Evolutionary conservation across 305 asterid species (phyloP), one percentile per base, ranked within the genome.

Genomic region (Solanum hybrid): DNA sequence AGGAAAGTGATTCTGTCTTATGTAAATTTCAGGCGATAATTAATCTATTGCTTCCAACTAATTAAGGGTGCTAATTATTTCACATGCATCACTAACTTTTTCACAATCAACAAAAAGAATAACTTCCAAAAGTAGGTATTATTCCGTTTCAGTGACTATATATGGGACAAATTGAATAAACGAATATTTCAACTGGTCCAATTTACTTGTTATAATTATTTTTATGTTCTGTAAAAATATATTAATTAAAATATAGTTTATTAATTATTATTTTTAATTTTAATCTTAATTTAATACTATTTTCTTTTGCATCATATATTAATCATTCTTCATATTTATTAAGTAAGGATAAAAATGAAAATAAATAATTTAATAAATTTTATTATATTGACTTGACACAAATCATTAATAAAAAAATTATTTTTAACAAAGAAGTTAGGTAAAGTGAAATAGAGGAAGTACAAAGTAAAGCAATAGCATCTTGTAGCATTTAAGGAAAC

Each of bases 21-120:
- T 84, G 75, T 51, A 17, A 29, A n/a, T 35, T 79, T 31, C n/a
- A 17, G 75, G 31, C 27, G 31, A 82, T 46, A 16, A 35, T 36
- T 84, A 51, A 81, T 81, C 26, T 27, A 29, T 9, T 42, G 16
- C 38, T 34, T 42, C 60, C 24, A 80, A 80, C 69, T 27, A 27
- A 82, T 82, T 42, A 42, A 80, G 13, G 37, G 26, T 82, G 6
- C 38, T 84, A 84, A 20, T 29, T 27, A 29, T 31, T 84, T 84
- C 75, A 51, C 73, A 46, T 82, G 87, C 87, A 82, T 82, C 29
- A 82, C 87, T 29, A 82, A 42, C 87, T 46, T 82, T 82, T 46
- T 46, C 3, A 82, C 38, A 14, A 27, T 82, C 17, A 16, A 51
- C 75, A 84, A 17, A 80, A 10, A 40, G 17, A 27, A 51, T 84